Evolutionary conservation across 1,284 basidiomycete species (phyloP).

Genomic region (Trichosporon sp.): DNA sequence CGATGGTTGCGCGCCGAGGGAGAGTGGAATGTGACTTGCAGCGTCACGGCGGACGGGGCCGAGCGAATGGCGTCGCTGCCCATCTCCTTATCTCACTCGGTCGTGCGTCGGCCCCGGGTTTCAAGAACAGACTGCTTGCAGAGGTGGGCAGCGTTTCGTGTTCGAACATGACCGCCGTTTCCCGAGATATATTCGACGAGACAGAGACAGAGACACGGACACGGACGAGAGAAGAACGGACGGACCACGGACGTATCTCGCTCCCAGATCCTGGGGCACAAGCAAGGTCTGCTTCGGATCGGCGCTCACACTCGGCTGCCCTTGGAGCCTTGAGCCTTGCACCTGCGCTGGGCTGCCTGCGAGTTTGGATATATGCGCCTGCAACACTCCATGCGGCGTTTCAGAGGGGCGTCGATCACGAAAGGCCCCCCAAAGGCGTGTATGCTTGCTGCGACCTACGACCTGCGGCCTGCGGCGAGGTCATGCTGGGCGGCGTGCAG

Average conservation of each 20-base stretch:
- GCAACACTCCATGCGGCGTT: background rate
- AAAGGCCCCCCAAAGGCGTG: background rate
- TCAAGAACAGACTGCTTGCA: background rate
- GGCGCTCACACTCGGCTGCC: background rate
- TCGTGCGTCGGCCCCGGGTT: background rate
- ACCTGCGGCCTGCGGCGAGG: no score
- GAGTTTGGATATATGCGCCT: background rate
- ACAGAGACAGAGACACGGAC: background rate
- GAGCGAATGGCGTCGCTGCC: background rate
- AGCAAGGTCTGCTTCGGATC: background rate
- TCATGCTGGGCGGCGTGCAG: no score
- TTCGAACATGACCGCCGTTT: background rate
- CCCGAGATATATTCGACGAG: background rate
- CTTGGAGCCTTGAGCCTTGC: background rate
- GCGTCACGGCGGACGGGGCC: background rate
- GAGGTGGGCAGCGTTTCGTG: background rate
- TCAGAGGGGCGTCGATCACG: background rate
- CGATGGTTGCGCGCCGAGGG: background rate
- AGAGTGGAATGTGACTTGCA: background rate
- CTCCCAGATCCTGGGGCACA: background rate
- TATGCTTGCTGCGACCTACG: background rate
- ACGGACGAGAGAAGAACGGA: background rate
- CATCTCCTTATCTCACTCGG: background rate
- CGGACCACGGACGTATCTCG: background rate
- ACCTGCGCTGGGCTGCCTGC: background rate